These are phyloP conservation scores for Tetrahymena elliotti DNA, from an alignment of 73 alveolate species.

Conservation along the genomic window DNA sequence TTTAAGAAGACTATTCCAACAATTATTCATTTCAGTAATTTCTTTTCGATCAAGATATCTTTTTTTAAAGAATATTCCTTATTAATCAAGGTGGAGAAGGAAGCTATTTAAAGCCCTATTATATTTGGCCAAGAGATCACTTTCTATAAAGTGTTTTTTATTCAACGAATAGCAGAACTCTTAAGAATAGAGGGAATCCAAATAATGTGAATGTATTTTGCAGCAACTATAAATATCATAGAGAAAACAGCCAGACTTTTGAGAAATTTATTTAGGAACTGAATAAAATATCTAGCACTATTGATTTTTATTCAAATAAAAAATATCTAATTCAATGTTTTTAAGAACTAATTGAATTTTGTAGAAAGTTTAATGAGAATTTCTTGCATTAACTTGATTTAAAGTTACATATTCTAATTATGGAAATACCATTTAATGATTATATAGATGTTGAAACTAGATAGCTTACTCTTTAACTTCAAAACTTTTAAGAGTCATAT, in stretches of 20 bases:
- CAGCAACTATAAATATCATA: neutral
- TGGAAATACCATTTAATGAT: neutral
- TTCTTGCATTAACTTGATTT: neutral
- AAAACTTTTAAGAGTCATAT: neutral
- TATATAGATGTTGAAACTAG: neutral
- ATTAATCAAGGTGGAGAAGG: neutral
- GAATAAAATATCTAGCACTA: neutral
- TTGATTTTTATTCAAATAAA: neutral
- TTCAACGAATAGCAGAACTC: neutral
- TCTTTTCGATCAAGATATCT: neutral
- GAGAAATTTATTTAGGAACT: neutral
- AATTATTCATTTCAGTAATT: neutral
- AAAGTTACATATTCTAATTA: neutral
- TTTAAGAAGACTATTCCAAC: neutral
- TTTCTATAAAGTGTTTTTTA: neutral
- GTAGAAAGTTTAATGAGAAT: neutral
- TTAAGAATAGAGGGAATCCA: neutral
- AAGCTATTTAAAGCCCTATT: neutral
- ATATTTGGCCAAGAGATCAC: neutral
- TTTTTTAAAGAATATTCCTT: neutral
- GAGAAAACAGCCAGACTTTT: neutral
- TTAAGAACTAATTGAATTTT: neutral
- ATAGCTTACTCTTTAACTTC: neutral
- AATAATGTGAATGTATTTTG: neutral
- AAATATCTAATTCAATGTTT: neutral